These are phyloP conservation scores for Claviceps sp. DNA, from an alignment of 2,329 filamentous ascomycete species.

Conservation along the genomic window DNA sequence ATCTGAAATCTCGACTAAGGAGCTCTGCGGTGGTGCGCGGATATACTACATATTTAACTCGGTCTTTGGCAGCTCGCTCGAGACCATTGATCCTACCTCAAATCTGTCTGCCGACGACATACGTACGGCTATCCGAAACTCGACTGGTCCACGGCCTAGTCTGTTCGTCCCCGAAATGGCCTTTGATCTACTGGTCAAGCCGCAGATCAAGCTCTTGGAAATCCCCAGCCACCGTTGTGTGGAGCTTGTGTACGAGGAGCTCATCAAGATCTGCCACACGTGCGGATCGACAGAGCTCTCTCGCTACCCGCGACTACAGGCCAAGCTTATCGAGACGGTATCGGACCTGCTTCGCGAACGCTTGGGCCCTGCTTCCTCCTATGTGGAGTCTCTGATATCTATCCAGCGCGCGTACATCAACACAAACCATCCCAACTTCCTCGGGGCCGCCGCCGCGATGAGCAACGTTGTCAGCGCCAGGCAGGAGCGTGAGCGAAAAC, in stretches of 20 bases:
- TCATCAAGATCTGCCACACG: constrained; percentile 99
- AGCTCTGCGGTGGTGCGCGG: constrained; percentile 83
- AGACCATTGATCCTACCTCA: constrained; percentile 89
- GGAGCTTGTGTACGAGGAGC: constrained; percentile 93
- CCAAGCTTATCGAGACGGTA: constrained; percentile 94
- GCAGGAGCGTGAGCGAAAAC: constrained; percentile 84
- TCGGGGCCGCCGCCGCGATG: constrained; percentile 94
- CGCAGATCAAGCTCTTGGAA: constrained; percentile 94
- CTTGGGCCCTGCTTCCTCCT: constrained; percentile 74
- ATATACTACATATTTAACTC: constrained; percentile 99
- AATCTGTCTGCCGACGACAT: constrained; percentile 94
- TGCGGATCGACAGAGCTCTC: constrained; percentile 91
- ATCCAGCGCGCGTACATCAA: constrained; percentile 99
- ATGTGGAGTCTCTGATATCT: constrained; percentile 92
- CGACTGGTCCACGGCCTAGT: constrained; percentile 86
- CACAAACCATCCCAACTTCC: constrained; percentile 97
- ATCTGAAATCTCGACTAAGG: constrained; percentile 96
- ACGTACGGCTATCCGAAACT: constrained; percentile 93
- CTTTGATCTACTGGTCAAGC: constrained; percentile 94
- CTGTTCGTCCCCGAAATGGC: constrained; percentile 95
- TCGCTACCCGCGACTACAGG: constrained; percentile 83
- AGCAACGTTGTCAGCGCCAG: constrained; percentile 89
- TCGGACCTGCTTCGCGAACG: constrained; percentile 89
- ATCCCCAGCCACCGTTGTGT: constrained; percentile 92
- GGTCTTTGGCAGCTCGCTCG: constrained; percentile 90